Evolutionary conservation across 345 rosid species (phyloP).

Genomic region (Bruguiera parviflora): DNA sequence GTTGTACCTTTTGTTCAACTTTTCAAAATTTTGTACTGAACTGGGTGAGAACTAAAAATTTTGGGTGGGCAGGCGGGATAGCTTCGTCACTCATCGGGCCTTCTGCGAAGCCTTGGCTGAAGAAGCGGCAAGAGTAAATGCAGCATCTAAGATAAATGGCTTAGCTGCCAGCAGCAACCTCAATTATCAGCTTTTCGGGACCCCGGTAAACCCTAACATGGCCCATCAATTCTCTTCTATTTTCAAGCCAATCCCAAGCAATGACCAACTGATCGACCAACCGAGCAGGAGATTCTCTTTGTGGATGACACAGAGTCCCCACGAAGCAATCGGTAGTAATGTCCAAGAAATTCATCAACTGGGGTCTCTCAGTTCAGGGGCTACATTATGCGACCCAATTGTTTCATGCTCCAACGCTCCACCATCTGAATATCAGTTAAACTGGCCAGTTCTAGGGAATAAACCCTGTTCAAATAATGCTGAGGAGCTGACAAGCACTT

Average conservation of each 20-base stretch:
- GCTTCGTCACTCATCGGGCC: conserved; percentile 95
- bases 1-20: no score
- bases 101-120: conserved; percentile 97
- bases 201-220: conserved; percentile 34
- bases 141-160: conserved; percentile 47
- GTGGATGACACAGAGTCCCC: conserved; percentile 42
- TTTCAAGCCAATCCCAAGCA: conserved; percentile 50
- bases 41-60: neutral
- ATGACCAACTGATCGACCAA: conserved; percentile 29
- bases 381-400: conserved; percentile 24
- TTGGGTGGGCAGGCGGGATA: conserved; percentile 66
- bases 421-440: conserved; percentile 31
- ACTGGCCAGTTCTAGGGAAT: conserved; percentile 50
- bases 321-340: conserved; percentile 27
- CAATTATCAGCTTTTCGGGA: conserved; percentile 54
- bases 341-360: conserved; percentile 38
- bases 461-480: conserved; percentile 24
- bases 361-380: conserved; percentile 28
- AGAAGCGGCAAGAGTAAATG: conserved; percentile 87
- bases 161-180: conserved; percentile 22
- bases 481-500: conserved; percentile 34
- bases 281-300: conserved; percentile 37
- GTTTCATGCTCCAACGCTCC: conserved; percentile 29
- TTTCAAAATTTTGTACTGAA: no score
- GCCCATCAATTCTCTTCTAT: conserved; percentile 50